Evolutionary conservation across 331 rosid species (phyloP).

Genomic region (Quercus phellos): DNA sequence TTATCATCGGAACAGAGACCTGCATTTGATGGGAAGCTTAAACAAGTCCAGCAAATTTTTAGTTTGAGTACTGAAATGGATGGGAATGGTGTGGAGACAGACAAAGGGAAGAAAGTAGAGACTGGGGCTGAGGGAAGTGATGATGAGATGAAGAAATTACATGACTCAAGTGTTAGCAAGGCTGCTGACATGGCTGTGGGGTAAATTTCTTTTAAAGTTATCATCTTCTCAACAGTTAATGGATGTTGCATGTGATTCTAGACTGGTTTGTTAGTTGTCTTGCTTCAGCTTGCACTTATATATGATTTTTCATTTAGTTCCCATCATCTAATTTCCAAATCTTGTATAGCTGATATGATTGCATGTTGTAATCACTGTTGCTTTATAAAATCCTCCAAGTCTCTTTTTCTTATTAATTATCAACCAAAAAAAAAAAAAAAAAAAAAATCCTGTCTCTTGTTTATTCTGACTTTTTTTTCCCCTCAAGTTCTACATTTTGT

Average conservation of each 20-base stretch:
- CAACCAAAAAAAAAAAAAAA: no score
- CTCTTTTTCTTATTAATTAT: neutral
- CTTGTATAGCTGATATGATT: neutral
- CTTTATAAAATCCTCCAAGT: neutral
- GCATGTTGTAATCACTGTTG: neutral
- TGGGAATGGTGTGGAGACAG: conserved; percentile 45
- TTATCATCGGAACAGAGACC: conserved; percentile 71
- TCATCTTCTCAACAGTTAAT: neutral
- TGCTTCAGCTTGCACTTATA: neutral
- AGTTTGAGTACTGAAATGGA: conserved; percentile 59
- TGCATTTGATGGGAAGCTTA: conserved; percentile 76
- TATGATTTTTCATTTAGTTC: neutral
- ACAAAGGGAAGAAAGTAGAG: conserved; percentile 76
- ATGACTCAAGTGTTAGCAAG: conserved; percentile 80
- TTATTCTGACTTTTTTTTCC: neutral
- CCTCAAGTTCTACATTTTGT: neutral
- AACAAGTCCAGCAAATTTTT: conserved; percentile 82
- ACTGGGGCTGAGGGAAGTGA: conserved; percentile 57
- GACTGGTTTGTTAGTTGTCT: neutral
- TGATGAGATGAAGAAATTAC: conserved; percentile 76
- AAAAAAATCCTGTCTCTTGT: neutral
- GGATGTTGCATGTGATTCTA: neutral
- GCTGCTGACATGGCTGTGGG: conserved; percentile 99
- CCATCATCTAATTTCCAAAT: neutral
- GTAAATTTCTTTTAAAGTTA: conserved; percentile 33